Percentiles rank a stretch among this genome's conserved stretches.
These are phyloP conservation scores for Fusarium pininemorale DNA, from an alignment of 2,329 filamentous ascomycete species.

Conservation along the genomic window DNA sequence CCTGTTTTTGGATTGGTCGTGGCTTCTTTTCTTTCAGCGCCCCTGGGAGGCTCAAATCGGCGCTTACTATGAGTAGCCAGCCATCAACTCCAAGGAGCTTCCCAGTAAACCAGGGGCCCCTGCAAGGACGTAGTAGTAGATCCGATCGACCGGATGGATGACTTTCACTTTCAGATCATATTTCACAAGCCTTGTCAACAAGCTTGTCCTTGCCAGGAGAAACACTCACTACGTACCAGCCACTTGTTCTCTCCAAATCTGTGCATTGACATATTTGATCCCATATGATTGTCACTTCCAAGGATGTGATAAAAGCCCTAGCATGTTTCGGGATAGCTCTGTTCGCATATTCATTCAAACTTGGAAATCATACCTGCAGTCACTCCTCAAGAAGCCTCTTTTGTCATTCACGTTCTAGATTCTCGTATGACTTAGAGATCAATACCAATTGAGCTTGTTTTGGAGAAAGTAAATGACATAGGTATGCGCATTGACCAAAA, in stretches of 20 bases:
- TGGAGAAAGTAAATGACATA: background rate
- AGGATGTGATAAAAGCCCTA: background rate
- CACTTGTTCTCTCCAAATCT: background rate
- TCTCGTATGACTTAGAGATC: background rate
- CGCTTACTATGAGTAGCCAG: conserved; percentile 35
- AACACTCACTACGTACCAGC: background rate
- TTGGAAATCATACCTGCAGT: background rate
- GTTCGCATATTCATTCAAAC: background rate
- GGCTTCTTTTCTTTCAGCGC: conserved; percentile 10
- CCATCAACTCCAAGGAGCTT: conserved; percentile 20
- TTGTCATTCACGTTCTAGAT: conserved; percentile 16
- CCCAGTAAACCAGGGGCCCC: conserved; percentile 23
- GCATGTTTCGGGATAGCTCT: background rate
- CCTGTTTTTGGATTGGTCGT: conserved; percentile 6
- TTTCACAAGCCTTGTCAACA: conserved; percentile 7
- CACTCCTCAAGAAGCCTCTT: background rate
- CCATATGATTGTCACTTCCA: background rate
- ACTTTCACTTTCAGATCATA: conserved; percentile 21
- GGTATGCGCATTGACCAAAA: background rate
- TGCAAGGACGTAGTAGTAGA: conserved; percentile 28
- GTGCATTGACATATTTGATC: background rate
- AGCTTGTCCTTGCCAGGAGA: background rate
- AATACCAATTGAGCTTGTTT: background rate
- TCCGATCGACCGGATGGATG: conserved; percentile 38
- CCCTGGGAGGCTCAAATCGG: conserved; percentile 35